Base-by-base conservation (phyloP, 2,329 filamentous ascomycete species). In the Ophiostoma ips region DNA sequence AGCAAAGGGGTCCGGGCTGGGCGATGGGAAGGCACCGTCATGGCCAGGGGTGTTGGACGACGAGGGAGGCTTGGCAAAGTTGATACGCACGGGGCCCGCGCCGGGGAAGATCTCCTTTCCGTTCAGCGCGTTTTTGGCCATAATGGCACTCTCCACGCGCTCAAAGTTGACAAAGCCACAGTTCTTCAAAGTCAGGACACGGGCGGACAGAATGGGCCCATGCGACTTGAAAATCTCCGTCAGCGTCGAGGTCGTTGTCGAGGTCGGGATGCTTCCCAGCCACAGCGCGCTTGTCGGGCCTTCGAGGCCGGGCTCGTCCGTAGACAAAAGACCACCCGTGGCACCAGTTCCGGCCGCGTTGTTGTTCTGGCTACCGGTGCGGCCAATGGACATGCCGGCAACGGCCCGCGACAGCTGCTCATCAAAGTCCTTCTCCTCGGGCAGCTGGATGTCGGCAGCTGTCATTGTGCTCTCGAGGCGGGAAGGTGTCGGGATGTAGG, bases 141-240 rank as follows among this genome's bases (percentile, higher is more conserved):
- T 81, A 36, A 95, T 82, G 50, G 92, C 92, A 62, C 87, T 94
- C 56, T 96, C 89, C 30, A 92, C 69, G 52, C 79, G 83, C 66
- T 96, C 88, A 61, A 95, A 98, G 66, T 98, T 98, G 62, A 98
- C 90, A 59, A 98, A 98, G 3, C 90, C 92, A 63, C 92, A 98
- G 67, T 95, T 96, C 74, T 98, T 98, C 71, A 98, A 88, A 0
- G 92, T 96, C 54, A 98, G 73, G 5, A 98, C 92, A 56, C 92
- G 79, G 28, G 87, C 90, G 3, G 90, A 95, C 57, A 92, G 76
- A 55, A 98, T 95, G 3, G 84, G 77, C 10, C 92, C 92, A 58
- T 92, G 94, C n/a, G 82, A 77, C 64, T 87, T 86, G 70, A 98
- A 98, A 69, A 96, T 95, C 56, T 94, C 88, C 51, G 87, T 87